Conservation (phyloP, 164 flowering plant genomes). For the Annona squamosa region DNA sequence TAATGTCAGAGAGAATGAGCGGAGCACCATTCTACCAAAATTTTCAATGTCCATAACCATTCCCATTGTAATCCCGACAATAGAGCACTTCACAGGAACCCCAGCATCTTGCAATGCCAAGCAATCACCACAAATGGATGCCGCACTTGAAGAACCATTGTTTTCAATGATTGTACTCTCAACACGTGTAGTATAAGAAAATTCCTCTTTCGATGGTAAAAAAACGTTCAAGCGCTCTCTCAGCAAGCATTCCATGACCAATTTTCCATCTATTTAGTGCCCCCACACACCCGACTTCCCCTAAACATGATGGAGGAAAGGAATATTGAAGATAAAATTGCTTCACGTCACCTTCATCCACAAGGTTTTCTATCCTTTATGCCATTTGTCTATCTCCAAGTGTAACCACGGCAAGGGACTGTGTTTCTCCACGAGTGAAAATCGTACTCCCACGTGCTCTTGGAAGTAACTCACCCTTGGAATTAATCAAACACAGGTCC, state of each 20-base stretch:
- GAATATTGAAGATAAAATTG: conserved; percentile 95
- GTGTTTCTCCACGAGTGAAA: conserved; percentile 98
- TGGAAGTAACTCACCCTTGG: conserved; percentile 84
- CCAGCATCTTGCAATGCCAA: conserved; percentile 92
- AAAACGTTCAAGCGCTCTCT: conserved; percentile 81
- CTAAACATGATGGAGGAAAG: conserved; percentile 97
- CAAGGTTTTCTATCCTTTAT: conserved; percentile 84
- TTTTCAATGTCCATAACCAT: conserved; percentile 89
- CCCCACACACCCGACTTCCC: conserved; percentile 92
- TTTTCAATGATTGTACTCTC: conserved; percentile 97
- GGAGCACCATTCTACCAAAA: conserved; percentile 96
- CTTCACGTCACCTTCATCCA: conserved; percentile 70
- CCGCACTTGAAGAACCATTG: conserved; percentile 99
- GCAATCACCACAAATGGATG: conserved; percentile 98
- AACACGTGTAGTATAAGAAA: conserved; percentile 92
- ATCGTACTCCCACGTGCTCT: conserved; percentile 99
- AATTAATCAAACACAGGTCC: conserved; percentile 61
- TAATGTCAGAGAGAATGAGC: conserved; percentile 92
- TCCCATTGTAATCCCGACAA: conserved; percentile 98
- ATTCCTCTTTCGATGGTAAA: conserved; percentile 78
- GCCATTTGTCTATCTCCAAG: conserved; percentile 98
- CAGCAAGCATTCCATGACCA: conserved; percentile 98
- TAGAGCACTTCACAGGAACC: conserved; percentile 77
- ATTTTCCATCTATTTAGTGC: conserved; percentile 97
- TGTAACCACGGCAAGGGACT: conserved; percentile 95